Percentiles rank a stretch among this genome's conserved stretches.
phyloP scores from a whole-genome alignment of 2,329 filamentous ascomycete genomes.

The Diplodia seriata region DNA sequence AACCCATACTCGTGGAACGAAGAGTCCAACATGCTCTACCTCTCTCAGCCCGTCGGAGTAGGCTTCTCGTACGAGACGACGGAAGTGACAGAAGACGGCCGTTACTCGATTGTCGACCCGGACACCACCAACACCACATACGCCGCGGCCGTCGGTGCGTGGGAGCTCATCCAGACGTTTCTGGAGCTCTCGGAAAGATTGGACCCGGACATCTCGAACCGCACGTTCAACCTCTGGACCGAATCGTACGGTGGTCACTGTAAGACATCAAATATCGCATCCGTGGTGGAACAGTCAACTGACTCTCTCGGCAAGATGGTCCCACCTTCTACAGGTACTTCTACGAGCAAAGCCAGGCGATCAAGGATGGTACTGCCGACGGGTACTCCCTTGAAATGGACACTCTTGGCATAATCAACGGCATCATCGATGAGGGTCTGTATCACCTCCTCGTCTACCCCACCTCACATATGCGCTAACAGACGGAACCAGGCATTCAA shows the following conservation, averaged over 20 bases:
- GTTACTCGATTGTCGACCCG: conserved; percentile 23
- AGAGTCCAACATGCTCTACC: conserved; percentile 49
- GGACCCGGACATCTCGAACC: conserved; percentile 49
- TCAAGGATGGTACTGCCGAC: conserved; percentile 54
- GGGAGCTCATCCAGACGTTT: conserved; percentile 48
- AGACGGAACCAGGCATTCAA: conserved; percentile 39
- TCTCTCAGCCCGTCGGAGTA: conserved; percentile 50
- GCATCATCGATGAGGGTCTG: conserved; percentile 23
- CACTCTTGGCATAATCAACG: conserved; percentile 63
- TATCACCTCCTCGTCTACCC: no score
- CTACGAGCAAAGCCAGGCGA: conserved; percentile 62
- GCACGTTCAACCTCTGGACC: conserved; percentile 61
- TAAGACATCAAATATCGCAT: not conserved
- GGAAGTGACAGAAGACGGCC: conserved; percentile 32
- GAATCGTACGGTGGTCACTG: conserved; percentile 59
- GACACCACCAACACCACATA: conserved; percentile 43
- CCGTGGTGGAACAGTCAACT: not conserved
- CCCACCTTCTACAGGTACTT: conserved; percentile 64
- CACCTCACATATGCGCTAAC: not conserved
- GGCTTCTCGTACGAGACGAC: conserved; percentile 49
- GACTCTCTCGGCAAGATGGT: not conserved
- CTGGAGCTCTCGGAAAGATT: conserved; percentile 52
- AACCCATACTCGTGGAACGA: conserved; percentile 52
- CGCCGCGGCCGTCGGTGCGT: conserved; percentile 46
- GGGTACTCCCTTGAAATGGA: conserved; percentile 62